phyloP scores from a whole-genome alignment of 768 basidiomycete species.

The Tephrocybe sp. region DNA sequence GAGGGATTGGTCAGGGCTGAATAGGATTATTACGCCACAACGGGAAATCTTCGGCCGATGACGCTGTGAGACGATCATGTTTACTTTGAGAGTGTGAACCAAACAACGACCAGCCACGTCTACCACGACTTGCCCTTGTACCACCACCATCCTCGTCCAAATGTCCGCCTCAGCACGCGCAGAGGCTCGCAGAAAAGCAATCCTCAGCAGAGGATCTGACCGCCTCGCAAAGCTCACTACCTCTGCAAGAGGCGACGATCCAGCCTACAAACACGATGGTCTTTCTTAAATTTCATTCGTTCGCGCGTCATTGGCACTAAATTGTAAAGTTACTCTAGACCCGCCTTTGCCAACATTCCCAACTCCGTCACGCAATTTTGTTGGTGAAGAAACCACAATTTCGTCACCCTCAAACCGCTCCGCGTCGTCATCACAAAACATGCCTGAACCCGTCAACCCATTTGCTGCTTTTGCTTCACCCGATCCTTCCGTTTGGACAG shows the following conservation, averaged over 20 bases:
- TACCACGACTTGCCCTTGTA: constrained; percentile 4
- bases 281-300: constrained; percentile 6
- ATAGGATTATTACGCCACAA: neutral
- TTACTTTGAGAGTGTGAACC: constrained; percentile 29
- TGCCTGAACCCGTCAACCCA: constrained; percentile 21
- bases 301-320: neutral
- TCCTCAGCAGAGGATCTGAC: constrained; percentile 67
- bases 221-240: constrained; percentile 78
- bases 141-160: constrained; percentile 1
- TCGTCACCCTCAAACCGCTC: constrained; percentile 31
- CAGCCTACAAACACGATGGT: constrained; percentile 55
- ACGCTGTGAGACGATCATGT: constrained; percentile 10
- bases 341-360: constrained; percentile 37
- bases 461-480: constrained; percentile 27
- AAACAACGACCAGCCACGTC: constrained; percentile 20
- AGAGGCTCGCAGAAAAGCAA: constrained; percentile 76
- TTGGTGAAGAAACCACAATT: constrained; percentile 47
- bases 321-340: constrained; percentile 24
- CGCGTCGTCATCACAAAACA: constrained; percentile 26
- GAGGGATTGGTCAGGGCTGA: constrained; percentile 23
- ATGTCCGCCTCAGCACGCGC: constrained; percentile 65
- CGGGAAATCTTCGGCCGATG: neutral
- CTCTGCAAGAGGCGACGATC: constrained; percentile 66
- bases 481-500: constrained; percentile 62
- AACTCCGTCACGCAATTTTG: constrained; percentile 31